phyloP scores from a whole-genome alignment of 108 stramenopile species.

The Hondaea fermentalgiana region DNA sequence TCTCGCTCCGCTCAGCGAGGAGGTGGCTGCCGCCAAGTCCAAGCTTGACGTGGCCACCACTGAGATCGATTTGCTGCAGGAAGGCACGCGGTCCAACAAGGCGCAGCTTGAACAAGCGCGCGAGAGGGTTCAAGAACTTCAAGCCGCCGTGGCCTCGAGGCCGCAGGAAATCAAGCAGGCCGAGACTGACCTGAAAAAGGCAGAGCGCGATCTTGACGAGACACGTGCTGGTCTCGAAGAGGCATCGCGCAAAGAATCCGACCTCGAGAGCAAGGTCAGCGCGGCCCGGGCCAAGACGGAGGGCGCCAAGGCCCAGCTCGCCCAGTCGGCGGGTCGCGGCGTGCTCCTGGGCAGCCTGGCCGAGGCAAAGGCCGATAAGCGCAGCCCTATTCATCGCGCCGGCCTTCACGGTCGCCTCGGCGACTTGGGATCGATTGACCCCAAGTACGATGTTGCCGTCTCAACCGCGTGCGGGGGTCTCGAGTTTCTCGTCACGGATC shows the following conservation, averaged over 20 bases:
- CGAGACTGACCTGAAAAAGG: slow-evolving; percentile 59
- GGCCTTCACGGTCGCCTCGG: slow-evolving; percentile 88
- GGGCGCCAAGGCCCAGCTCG: slow-evolving; percentile 44
- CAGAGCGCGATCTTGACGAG: slow-evolving; percentile 50
- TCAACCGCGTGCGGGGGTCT: slow-evolving; percentile 87
- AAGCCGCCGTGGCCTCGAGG: background rate
- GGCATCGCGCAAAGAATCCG: background rate
- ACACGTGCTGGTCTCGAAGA: slow-evolving; percentile 47
- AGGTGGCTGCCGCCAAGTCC: slow-evolving; percentile 49
- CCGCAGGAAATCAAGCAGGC: slow-evolving; percentile 31
- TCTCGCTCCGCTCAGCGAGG: slow-evolving; percentile 69
- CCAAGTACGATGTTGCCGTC: slow-evolving; percentile 88
- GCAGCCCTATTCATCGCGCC: background rate
- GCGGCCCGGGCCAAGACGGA: slow-evolving; percentile 28
- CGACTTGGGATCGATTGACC: slow-evolving; percentile 77
- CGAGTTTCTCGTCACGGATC: slow-evolving; percentile 89
- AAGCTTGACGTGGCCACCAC: slow-evolving; percentile 45
- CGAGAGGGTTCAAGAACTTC: background rate
- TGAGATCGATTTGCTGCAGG: slow-evolving; percentile 63
- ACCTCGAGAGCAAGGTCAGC: slow-evolving; percentile 24
- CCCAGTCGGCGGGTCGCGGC: slow-evolving; percentile 31
- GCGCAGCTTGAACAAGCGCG: slow-evolving; percentile 47
- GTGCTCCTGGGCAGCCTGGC: slow-evolving; percentile 49
- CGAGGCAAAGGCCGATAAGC: slow-evolving; percentile 3
- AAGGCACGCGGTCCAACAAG: slow-evolving; percentile 59